Base-by-base conservation (phyloP, 305 asterid genomes). In the Lippia alba region DNA sequence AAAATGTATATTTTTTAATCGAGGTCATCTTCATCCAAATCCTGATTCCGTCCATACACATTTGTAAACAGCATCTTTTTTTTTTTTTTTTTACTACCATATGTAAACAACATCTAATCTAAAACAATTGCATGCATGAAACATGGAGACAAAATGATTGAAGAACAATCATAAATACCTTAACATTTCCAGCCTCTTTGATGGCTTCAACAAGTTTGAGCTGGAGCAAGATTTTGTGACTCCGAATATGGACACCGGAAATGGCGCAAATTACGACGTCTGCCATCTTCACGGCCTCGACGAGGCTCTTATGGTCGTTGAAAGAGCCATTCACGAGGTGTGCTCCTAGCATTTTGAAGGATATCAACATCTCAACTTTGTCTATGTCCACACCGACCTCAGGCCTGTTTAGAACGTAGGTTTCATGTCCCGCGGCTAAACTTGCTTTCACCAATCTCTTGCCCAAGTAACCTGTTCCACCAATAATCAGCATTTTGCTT, bases 381-480 rank as follows among this genome's bases (percentile, higher is more conserved):
- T 85, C 90, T 8, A 85, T 81, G 56, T 85, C 83, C 49, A 74
- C 72, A 12, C 82, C 87, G 8, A 71, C 63, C 55, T 89, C 92
- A 32, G 58, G 68, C 0, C 94, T 61, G 9, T 66, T 75, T 24
- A 89, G 87, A 71, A 87, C 72, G 75, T 78, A 84, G 3, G 96
- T 90, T 0, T 53, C 66, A 62, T 90, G 93, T 24, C 95, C 93
- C 41, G 79, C 71, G 0, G 74, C 86, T 66, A 90, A 57, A 44
- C 95, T 83, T 20, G 91, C 93, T 75, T 72, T 84, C 14, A 90
- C 91, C 16, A 88, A 65, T 36, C 91, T 83, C 84, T 71, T 88
- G 0, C 96, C 95, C 12, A 88, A 56, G 76, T 90, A 88, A 2
- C 97, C 93, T 1, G 97, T 90, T 33, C 89, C 97, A 4, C 97